These are phyloP conservation scores for Lasiosphaeris hirsuta DNA, from an alignment of 495 filamentous ascomycete species.

Conservation along the genomic window DNA sequence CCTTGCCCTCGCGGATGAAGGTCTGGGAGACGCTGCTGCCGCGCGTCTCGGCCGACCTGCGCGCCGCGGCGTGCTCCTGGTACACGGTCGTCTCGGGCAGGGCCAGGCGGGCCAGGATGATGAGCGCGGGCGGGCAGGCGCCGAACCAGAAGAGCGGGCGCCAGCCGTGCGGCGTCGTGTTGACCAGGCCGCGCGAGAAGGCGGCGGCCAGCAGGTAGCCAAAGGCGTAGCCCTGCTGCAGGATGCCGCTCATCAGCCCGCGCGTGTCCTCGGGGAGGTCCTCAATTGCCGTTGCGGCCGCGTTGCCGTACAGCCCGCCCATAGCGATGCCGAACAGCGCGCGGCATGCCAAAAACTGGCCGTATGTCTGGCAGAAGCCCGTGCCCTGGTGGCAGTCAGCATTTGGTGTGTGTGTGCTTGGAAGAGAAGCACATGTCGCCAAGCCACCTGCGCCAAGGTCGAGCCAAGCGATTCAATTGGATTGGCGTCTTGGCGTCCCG, in stretches of 20 bases:
- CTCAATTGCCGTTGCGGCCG: slow-evolving; percentile 80
- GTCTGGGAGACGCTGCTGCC: slow-evolving; percentile 51
- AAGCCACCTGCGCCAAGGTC: background rate
- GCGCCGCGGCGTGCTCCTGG: slow-evolving; percentile 57
- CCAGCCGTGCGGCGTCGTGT: slow-evolving; percentile 72
- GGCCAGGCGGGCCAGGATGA: slow-evolving; percentile 72
- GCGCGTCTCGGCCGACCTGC: slow-evolving; percentile 30
- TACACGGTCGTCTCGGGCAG: slow-evolving; percentile 78
- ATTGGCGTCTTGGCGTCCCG: too few species aligned
- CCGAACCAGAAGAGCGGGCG: slow-evolving; percentile 87
- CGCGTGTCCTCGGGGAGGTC: slow-evolving; percentile 72
- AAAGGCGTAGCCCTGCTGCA: slow-evolving; percentile 88
- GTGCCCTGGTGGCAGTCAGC: slow-evolving; percentile 51
- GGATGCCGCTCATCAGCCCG: slow-evolving; percentile 74
- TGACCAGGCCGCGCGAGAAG: slow-evolving; percentile 69
- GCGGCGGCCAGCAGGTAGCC: slow-evolving; percentile 79
- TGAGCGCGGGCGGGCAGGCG: slow-evolving; percentile 72
- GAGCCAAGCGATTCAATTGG: too few species aligned
- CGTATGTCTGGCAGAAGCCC: slow-evolving; percentile 73
- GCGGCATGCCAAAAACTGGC: slow-evolving; percentile 73
- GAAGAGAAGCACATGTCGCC: background rate
- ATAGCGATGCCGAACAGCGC: slow-evolving; percentile 88
- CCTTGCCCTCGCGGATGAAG: slow-evolving; percentile 72
- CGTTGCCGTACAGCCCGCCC: slow-evolving; percentile 87
- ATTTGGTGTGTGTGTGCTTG: background rate